Evolutionary conservation across 306 rosid species (phyloP).

Genomic region (Abrus pulchellus): DNA sequence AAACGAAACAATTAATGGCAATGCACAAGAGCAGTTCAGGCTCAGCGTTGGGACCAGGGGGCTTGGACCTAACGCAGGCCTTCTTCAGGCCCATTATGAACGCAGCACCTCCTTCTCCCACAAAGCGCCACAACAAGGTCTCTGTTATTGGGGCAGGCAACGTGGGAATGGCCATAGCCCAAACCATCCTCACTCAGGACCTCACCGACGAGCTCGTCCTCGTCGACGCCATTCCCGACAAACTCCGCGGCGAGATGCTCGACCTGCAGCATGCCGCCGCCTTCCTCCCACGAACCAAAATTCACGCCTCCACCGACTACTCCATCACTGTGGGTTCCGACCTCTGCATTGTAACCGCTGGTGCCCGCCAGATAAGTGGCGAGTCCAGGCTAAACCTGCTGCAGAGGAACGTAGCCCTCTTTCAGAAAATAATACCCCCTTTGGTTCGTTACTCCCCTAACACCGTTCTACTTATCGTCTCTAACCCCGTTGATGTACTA

Average conservation of each 20-base stretch:
- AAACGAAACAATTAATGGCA: background rate
- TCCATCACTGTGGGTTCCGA: conserved; percentile 73
- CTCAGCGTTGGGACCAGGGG: conserved; percentile 76
- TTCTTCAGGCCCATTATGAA: conserved; percentile 72
- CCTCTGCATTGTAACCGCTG: conserved; percentile 91
- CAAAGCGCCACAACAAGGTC: conserved; percentile 72
- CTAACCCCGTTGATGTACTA: conserved; percentile 88
- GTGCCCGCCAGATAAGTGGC: conserved; percentile 78
- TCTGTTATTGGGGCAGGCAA: conserved; percentile 90
- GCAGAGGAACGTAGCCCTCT: conserved; percentile 80
- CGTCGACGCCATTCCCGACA: conserved; percentile 75
- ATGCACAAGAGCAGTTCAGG: conserved; percentile 74
- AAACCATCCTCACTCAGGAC: conserved; percentile 90
- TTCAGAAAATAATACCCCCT: conserved; percentile 71
- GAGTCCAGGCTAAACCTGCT: conserved; percentile 83
- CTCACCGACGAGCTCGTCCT: conserved; percentile 82
- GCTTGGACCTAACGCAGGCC: conserved; percentile 70
- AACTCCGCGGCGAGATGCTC: conserved; percentile 94
- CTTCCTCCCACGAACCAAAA: conserved; percentile 91
- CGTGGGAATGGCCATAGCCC: conserved; percentile 99
- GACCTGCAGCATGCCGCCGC: conserved; percentile 97
- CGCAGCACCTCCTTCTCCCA: conserved; percentile 67
- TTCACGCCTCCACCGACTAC: conserved; percentile 80
- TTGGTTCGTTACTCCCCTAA: conserved; percentile 70
- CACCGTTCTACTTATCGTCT: conserved; percentile 70